Conservation (phyloP, 352 stramenopile species). For the Pythium aristosporum region DNA sequence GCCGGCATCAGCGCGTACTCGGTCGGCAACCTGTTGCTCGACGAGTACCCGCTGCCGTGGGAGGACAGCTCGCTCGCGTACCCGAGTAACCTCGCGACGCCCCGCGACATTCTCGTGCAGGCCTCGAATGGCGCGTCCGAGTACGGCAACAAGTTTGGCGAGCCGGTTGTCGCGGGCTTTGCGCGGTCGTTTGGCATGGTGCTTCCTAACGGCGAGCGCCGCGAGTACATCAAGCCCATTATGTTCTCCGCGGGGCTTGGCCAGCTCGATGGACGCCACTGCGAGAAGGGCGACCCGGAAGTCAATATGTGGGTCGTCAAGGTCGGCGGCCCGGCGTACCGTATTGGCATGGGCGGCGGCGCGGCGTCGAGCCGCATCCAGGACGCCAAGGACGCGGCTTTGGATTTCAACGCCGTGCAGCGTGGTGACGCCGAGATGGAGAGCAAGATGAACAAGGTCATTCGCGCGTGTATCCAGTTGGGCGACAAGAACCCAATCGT, state of each 20-base stretch:
- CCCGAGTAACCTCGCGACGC: constrained; percentile 86
- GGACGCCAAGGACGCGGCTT: constrained; percentile 89
- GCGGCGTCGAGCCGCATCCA: constrained; percentile 96
- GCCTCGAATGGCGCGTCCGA: constrained; percentile 98
- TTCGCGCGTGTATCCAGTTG: constrained; percentile 97
- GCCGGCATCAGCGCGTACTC: constrained; percentile 89
- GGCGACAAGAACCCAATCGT: constrained; percentile 98
- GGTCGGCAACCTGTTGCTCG: constrained; percentile 95
- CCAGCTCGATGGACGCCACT: constrained; percentile 93
- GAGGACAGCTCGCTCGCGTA: constrained; percentile 93
- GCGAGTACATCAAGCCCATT: constrained; percentile 99
- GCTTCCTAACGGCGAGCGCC: constrained; percentile 93
- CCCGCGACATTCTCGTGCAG: constrained; percentile 96
- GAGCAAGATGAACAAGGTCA: constrained; percentile 99
- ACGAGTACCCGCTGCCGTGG: constrained; percentile 96
- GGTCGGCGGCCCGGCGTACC: constrained; percentile 97
- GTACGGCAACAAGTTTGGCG: constrained; percentile 99
- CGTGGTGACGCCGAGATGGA: constrained; percentile 99
- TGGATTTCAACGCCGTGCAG: constrained; percentile 99
- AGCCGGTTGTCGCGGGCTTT: constrained; percentile 98
- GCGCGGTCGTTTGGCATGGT: constrained; percentile 97
- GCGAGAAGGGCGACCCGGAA: constrained; percentile 93
- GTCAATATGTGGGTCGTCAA: constrained; percentile 98
- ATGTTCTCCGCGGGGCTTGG: constrained; percentile 99
- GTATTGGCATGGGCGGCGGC: constrained; percentile 98